A percentile compares a stretch with the other conserved stretches of the same genome.
Conservation (phyloP, 139 green algal genomes). For the Tetradesmus obliquus region DNA sequence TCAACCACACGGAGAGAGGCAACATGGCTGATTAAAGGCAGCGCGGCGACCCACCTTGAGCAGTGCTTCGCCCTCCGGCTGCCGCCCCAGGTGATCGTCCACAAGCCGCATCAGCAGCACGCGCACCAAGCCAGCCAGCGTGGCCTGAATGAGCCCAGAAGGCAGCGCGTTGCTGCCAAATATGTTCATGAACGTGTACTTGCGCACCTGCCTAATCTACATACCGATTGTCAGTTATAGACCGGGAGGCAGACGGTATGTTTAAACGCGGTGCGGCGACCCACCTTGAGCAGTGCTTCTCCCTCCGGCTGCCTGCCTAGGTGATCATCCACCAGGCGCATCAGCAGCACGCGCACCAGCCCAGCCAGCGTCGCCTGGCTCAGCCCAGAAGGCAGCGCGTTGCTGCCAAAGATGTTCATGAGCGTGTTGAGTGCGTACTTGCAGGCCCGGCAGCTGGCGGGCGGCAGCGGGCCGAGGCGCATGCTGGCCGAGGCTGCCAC, state of each 20-base stretch:
- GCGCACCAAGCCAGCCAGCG: conserved; percentile 41
- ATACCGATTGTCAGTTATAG: no score
- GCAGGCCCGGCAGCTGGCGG: conserved; percentile 61
- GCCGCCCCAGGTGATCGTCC: conserved; percentile 42
- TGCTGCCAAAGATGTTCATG: conserved; percentile 77
- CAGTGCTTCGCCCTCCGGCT: conserved; percentile 60
- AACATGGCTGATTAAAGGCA: no score
- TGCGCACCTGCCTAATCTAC: no score
- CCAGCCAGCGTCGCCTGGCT: conserved; percentile 2
- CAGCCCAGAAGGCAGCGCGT: conserved; percentile 16
- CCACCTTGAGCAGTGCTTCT: conserved; percentile 62
- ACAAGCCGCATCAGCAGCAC: conserved; percentile 61
- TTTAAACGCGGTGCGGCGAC: not conserved
- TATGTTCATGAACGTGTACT: conserved; percentile 89
- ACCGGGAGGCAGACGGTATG: no score
- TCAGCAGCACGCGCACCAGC: conserved; percentile 56
- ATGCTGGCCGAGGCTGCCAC: conserved; percentile 44
- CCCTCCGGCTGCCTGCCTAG: conserved; percentile 47
- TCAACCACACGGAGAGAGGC: no score
- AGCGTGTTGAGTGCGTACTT: conserved; percentile 97
- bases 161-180: conserved; percentile 45
- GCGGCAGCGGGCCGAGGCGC: conserved; percentile 1
- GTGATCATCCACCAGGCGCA: conserved; percentile 59
- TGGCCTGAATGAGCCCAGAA: not conserved
- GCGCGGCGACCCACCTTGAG: conserved; percentile 46